A percentile compares a stretch with the other conserved stretches of the same genome.
Conservation (phyloP, 1,284 basidiomycete species). For the Paramarasmius palmivorus region DNA sequence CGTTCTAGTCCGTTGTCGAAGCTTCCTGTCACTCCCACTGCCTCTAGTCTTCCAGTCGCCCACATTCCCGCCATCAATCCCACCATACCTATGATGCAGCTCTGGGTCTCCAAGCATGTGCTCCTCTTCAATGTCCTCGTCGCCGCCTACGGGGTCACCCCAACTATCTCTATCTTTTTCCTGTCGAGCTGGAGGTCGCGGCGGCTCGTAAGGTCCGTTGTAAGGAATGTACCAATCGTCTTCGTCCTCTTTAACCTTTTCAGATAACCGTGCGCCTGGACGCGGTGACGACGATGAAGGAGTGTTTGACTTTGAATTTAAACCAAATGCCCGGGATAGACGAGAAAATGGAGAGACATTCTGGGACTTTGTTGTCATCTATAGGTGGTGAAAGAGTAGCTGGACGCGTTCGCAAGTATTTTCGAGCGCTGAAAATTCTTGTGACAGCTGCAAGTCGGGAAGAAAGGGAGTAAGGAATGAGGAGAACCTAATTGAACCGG, state of each 20-base stretch:
- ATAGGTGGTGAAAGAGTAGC: not conserved
- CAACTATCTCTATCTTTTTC: constrained; percentile 45
- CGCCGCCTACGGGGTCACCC: constrained; percentile 43
- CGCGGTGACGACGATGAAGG: constrained; percentile 21
- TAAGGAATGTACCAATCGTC: constrained; percentile 68
- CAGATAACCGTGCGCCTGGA: constrained; percentile 15
- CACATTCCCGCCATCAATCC: constrained; percentile 7
- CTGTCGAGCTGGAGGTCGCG: constrained; percentile 24
- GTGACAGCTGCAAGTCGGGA: not conserved
- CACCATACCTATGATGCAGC: constrained; percentile 27
- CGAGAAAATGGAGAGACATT: constrained; percentile 33
- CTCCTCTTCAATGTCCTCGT: constrained; percentile 27
- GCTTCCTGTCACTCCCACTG: constrained; percentile 14
- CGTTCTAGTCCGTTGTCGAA: constrained; percentile 22
- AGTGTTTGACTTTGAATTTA: constrained; percentile 20
- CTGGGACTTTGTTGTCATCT: constrained; percentile 25
- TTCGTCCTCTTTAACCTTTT: constrained; percentile 24
- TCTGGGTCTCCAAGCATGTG: constrained; percentile 26
- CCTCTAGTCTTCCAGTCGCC: constrained; percentile 8
- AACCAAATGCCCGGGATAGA: constrained; percentile 27
- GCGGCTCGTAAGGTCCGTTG: constrained; percentile 58
- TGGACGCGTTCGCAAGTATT: not conserved
- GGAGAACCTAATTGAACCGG: not conserved
- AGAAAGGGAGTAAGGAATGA: constrained; percentile 1
- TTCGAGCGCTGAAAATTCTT: not conserved